Evolutionary conservation across 169 alveolate genomes (phyloP).

Genomic region (Eimeria sp.): DNA sequence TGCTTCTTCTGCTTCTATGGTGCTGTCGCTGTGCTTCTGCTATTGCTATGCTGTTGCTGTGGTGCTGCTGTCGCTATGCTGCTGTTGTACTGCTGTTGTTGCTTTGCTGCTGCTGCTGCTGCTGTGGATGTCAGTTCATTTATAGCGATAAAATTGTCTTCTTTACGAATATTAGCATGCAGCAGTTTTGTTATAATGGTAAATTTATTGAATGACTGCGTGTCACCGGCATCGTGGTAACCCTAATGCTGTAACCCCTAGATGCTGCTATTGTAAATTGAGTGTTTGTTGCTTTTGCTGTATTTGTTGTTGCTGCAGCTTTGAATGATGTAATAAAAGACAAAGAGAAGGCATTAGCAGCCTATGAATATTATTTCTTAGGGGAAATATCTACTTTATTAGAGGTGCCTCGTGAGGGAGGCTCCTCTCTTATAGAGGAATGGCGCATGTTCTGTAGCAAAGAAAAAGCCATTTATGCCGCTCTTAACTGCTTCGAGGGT

Average conservation of each 20-base stretch:
- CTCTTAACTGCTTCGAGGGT: conserved; percentile 95
- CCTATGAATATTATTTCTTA: conserved; percentile 93
- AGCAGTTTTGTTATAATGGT: no score
- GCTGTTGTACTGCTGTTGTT: neutral
- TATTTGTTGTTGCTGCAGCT: neutral
- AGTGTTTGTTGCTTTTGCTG: neutral
- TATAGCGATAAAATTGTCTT: neutral
- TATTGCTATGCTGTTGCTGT: neutral
- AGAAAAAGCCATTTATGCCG: conserved; percentile 96
- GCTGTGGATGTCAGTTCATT: neutral
- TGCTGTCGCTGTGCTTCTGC: neutral
- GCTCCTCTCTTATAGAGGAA: conserved; percentile 95
- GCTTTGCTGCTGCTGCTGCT: neutral
- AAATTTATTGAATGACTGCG: no score
- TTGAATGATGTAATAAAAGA: conserved; percentile 86
- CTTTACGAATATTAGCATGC: no score
- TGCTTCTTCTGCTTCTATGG: neutral
- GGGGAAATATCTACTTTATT: conserved; percentile 93
- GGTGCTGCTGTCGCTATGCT: neutral
- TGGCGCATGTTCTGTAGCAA: conserved; percentile 96
- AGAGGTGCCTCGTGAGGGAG: conserved; percentile 91
- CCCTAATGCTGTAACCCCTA: no score
- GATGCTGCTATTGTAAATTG: no score
- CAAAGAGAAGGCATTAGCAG: conserved; percentile 94
- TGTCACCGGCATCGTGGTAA: no score